Evolutionary conservation across 2,329 filamentous ascomycete species (phyloP), one percentile per base, ranked within the genome.

Genomic region (Penicillium thymicola): DNA sequence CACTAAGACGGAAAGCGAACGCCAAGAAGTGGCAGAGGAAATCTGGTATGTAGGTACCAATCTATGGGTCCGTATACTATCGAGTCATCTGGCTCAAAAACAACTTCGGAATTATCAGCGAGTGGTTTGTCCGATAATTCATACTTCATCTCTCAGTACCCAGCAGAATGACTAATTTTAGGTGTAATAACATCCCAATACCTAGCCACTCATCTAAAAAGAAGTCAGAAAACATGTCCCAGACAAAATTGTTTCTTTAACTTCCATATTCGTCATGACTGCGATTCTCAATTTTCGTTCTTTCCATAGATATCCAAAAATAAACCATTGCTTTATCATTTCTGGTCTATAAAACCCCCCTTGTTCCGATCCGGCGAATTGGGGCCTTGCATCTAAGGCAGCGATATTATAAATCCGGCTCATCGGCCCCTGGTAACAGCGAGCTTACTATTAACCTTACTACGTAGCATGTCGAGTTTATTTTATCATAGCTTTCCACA

Each of bases 391-490:
- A 6, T 25, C 3, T 11, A 47, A 36, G 21, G 30, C 16, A 16
- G 11, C 16, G 11, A 16, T 16, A 25, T 51, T 51, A n/a, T 27
- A 23, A 42, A 51, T 51, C 47, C 36, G 23, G 25, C 4, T 13
- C 36, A 25, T 45, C 47, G 52, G 56, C 37, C n/a, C 16, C 40
- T 23, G 23, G 10, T 28, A 49, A 53, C 3, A 7, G 51, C 58
- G 55, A 55, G 55, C 48, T 53, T 43, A 58, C 30, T 14, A 32
- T 25, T 3, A 32, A 56, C 28, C 41, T 51, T 51, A 37, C 45
- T 36, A 21, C 21, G 21, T 21, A 13, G 36, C 13, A 38, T 51
- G 16, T 50, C 44, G 28, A 37, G 30, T 13, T 36, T 47, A 51
- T 59, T 13, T 36, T 47, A 51, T 59, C 58, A 58, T 21, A 23